Conservation (phyloP, 1,284 basidiomycete genomes). For the Leccinum pachyderme region DNA sequence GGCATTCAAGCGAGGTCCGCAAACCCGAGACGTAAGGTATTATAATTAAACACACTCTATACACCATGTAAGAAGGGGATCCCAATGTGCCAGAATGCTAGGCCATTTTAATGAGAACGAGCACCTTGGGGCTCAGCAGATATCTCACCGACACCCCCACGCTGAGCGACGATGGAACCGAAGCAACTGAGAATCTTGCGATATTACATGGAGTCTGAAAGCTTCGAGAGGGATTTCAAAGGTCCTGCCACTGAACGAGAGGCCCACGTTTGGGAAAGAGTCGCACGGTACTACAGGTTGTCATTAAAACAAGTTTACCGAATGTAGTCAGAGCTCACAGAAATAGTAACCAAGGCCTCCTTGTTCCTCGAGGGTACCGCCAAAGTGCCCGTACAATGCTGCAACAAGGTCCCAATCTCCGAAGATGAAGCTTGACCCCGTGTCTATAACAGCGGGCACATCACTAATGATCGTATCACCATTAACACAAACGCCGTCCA, state of each 20-base stretch:
- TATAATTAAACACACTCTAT: no score
- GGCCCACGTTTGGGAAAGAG: background rate
- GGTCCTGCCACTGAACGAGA: background rate
- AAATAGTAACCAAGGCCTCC: background rate
- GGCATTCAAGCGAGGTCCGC: no score
- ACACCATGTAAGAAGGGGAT: no score
- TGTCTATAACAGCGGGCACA: background rate
- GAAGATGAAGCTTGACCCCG: background rate
- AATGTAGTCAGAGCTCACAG: background rate
- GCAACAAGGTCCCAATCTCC: background rate
- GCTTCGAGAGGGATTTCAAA: background rate
- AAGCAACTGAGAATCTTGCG: background rate
- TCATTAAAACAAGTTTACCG: background rate
- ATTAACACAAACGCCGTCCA: background rate
- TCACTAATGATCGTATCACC: accelerated
- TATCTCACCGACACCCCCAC: background rate
- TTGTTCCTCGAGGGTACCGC: background rate
- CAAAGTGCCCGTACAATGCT: background rate
- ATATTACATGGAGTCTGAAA: background rate
- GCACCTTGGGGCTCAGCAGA: no score
- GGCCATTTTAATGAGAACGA: no score
- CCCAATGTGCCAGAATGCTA: no score
- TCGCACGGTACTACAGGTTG: background rate
- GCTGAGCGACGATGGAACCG: background rate
- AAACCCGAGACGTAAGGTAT: no score